A percentile compares a stretch with the other conserved stretches of the same genome.
Conservation (phyloP, 805 yeast species). For the Metschnikowia dekortorum region DNA sequence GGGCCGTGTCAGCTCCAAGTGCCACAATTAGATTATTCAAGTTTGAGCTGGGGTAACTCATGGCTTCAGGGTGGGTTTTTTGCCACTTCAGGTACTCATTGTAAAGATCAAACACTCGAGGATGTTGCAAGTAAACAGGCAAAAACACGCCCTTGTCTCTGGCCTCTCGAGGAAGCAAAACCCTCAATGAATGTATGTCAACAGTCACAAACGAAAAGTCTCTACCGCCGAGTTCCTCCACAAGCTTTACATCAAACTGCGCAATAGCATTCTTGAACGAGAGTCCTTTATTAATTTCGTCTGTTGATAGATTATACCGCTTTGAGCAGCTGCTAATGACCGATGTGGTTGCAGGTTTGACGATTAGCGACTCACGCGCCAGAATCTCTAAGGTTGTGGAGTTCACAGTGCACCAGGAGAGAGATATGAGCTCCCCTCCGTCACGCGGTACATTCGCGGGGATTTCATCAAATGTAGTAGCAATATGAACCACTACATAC, state of each 20-base stretch:
- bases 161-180: conserved; percentile 76
- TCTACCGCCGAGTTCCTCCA: conserved; percentile 37
- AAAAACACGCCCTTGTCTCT: conserved; percentile 67
- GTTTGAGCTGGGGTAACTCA: conserved; percentile 31
- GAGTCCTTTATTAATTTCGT: conserved; percentile 52
- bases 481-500: conserved; percentile 57
- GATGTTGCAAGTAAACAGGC: conserved; percentile 72
- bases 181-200: conserved; percentile 68
- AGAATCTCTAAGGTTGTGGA: conserved; percentile 44
- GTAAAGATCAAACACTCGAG: conserved; percentile 70
- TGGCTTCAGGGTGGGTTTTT: conserved; percentile 49
- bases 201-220: conserved; percentile 66
- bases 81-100: conserved; percentile 75
- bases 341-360: conserved; percentile 63
- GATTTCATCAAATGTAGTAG: conserved; percentile 66
- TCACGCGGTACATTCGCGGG: conserved; percentile 58
- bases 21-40: conserved; percentile 44
- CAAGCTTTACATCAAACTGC: conserved; percentile 48
- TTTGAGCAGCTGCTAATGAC: conserved; percentile 55
- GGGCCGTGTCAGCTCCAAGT: conserved; percentile 36
- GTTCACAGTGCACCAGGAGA: conserved; percentile 65
- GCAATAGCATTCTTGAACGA: conserved; percentile 60
- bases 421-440: conserved; percentile 60
- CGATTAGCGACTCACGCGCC: conserved; percentile 43
- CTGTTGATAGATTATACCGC: conserved; percentile 55